Percentiles rank a stretch among this genome's conserved stretches.
Evolutionary conservation across 2,329 filamentous ascomycete genomes (phyloP).

Genomic region (Aspergillus ochraceus): DNA sequence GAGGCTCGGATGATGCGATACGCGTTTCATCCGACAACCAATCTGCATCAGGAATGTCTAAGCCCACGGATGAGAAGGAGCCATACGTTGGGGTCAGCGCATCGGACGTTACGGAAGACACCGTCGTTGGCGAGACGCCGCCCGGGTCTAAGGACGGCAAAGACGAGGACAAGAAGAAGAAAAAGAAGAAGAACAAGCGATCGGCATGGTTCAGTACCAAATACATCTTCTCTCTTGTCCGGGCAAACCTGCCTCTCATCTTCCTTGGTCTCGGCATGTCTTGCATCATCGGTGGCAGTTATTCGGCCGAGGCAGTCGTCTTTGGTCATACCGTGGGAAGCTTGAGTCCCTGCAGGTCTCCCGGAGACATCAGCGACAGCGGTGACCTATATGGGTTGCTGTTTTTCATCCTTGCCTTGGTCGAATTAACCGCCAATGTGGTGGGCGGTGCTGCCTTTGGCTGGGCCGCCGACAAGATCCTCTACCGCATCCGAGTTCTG

Average conservation of each 20-base stretch:
- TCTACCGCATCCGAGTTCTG: constrained; percentile 62
- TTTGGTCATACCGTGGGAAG: constrained; percentile 60
- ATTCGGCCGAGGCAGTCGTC: constrained; percentile 56
- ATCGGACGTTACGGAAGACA: constrained; percentile 22
- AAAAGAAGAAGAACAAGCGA: constrained; percentile 14
- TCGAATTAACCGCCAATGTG: constrained; percentile 61
- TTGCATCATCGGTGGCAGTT: constrained; percentile 56
- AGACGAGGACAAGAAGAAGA: constrained; percentile 17
- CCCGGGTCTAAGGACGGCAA: constrained; percentile 13
- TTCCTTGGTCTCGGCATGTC: constrained; percentile 54
- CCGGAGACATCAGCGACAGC: constrained; percentile 48
- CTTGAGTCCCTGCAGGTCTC: constrained; percentile 55
- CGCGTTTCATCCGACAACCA: constrained; percentile 15
- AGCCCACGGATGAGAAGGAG: constrained; percentile 21
- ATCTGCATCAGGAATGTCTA: constrained; percentile 6
- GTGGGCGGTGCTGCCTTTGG: constrained; percentile 60
- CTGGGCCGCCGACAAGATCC: constrained; percentile 60
- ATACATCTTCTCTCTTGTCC: constrained; percentile 40
- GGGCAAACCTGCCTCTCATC: constrained; percentile 46
- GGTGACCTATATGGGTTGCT: constrained; percentile 57
- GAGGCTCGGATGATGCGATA: constrained; percentile 18
- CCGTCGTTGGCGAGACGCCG: constrained; percentile 13
- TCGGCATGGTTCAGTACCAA: constrained; percentile 26
- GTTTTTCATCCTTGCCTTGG: constrained; percentile 59
- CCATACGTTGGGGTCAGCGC: constrained; percentile 14